phyloP scores from a whole-genome alignment of 2,329 filamentous ascomycete genomes.

The Botrytis galanthina region DNA sequence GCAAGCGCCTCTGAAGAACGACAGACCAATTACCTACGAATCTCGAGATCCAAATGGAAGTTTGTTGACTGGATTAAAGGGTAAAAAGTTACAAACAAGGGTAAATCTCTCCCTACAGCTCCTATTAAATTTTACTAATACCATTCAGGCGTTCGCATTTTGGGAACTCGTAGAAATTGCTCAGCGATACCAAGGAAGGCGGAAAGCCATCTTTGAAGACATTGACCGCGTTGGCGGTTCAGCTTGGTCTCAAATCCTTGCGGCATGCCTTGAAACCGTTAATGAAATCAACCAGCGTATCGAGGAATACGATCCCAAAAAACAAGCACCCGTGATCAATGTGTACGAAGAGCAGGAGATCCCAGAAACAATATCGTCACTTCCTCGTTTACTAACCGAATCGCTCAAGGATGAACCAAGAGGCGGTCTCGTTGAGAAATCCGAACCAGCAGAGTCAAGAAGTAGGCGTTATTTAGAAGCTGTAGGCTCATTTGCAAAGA shows the following conservation, averaged over 20 bases:
- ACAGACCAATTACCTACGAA: slow-evolving; percentile 77
- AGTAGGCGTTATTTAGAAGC: slow-evolving; percentile 26
- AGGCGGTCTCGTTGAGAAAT: slow-evolving; percentile 34
- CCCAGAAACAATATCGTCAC: slow-evolving; percentile 24
- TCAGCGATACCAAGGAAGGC: slow-evolving; percentile 64
- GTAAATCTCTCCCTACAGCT: slow-evolving; percentile 44
- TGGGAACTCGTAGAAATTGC: slow-evolving; percentile 87
- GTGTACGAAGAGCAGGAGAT: slow-evolving; percentile 31
- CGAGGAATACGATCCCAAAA: slow-evolving; percentile 47
- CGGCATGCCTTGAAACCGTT: slow-evolving; percentile 67
- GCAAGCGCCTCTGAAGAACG: slow-evolving; percentile 78
- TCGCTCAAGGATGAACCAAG: slow-evolving; percentile 31
- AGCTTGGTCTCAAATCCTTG: slow-evolving; percentile 77
- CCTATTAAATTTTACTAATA: slow-evolving; percentile 25
- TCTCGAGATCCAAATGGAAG: slow-evolving; percentile 92
- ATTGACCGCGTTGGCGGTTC: slow-evolving; percentile 78
- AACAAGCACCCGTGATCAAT: slow-evolving; percentile 40
- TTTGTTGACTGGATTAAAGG: slow-evolving; percentile 77
- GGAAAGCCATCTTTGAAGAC: slow-evolving; percentile 81
- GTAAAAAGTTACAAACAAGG: slow-evolving; percentile 74
- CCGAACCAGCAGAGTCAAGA: slow-evolving; percentile 25
- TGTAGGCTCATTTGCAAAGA: slow-evolving; percentile 34
- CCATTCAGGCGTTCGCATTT: slow-evolving; percentile 71
- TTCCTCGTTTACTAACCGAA: slow-evolving; percentile 32
- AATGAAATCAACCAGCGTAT: slow-evolving; percentile 67